Conservation (phyloP, 2,329 filamentous ascomycete species). For the Stemphylium vesicarium region DNA sequence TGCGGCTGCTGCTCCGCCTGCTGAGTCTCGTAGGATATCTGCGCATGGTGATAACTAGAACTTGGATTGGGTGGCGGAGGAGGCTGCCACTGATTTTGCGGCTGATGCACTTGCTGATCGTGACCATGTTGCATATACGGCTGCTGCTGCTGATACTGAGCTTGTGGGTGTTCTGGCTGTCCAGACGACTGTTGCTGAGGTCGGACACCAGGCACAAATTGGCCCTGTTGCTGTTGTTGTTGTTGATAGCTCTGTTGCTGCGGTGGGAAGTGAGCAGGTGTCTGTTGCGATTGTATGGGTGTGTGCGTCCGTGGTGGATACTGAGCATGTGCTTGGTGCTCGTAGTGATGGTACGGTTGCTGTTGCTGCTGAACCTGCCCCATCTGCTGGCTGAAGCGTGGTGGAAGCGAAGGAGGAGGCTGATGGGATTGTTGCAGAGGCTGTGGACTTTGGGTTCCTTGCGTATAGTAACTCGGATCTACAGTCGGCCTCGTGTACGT, state of each 20-base stretch:
- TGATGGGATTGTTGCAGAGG: slow-evolving; percentile 18
- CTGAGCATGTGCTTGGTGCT: slow-evolving; percentile 13
- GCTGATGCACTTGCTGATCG: slow-evolving; percentile 17
- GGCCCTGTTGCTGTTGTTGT: slow-evolving; percentile 28
- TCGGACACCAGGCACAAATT: slow-evolving; percentile 10
- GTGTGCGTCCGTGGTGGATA: slow-evolving; percentile 13
- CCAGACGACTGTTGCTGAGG: slow-evolving; percentile 21
- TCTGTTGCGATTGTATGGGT: slow-evolving; percentile 1
- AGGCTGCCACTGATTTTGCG: slow-evolving; percentile 30
- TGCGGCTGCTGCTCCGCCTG: slow-evolving; percentile 34
- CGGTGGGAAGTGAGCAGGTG: slow-evolving; percentile 7
- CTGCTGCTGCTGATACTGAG: slow-evolving; percentile 24
- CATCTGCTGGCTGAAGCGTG: slow-evolving; percentile 7
- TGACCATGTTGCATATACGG: slow-evolving; percentile 14
- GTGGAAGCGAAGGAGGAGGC: slow-evolving; percentile 9
- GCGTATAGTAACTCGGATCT: slow-evolving; percentile 34
- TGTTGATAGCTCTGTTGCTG: slow-evolving; percentile 15
- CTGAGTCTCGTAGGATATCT: slow-evolving; percentile 10
- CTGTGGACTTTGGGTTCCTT: slow-evolving; percentile 34
- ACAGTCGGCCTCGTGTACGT: slow-evolving; percentile 39
- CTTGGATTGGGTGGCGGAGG: slow-evolving; percentile 19
- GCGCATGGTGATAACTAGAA: slow-evolving; percentile 17
- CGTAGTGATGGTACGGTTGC: slow-evolving; percentile 17
- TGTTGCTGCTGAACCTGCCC: slow-evolving; percentile 19
- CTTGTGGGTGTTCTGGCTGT: slow-evolving; percentile 15